Percentiles rank a stretch among this genome's conserved stretches.
Conservation (phyloP, 371 early-diverging fungal species). For the Mycotypha africana region DNA sequence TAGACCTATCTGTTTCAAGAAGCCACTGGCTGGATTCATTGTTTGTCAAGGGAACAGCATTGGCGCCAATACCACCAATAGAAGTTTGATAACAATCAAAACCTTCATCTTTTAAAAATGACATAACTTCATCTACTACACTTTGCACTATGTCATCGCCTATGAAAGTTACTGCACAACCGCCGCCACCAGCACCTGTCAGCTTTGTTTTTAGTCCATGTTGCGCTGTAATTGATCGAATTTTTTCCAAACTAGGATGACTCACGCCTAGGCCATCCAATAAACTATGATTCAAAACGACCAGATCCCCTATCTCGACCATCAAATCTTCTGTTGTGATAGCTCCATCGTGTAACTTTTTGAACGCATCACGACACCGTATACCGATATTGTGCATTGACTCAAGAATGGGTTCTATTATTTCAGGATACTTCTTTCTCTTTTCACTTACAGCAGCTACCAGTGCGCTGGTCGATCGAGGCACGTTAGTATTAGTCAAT, state of each 20-base stretch:
- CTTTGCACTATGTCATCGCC: slow-evolving; percentile 47
- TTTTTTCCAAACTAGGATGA: slow-evolving; percentile 76
- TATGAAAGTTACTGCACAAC: slow-evolving; percentile 84
- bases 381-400: slow-evolving; percentile 66
- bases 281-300: slow-evolving; percentile 80
- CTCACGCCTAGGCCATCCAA: slow-evolving; percentile 75
- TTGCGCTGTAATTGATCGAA: slow-evolving; percentile 60
- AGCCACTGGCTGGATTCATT: slow-evolving; percentile 27
- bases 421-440: slow-evolving; percentile 56
- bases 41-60: slow-evolving; percentile 19
- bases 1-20: slow-evolving; percentile 16
- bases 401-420: slow-evolving; percentile 72
- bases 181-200: slow-evolving; percentile 98
- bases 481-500: slow-evolving; percentile 82
- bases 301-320: slow-evolving; percentile 51
- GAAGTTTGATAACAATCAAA: slow-evolving; percentile 69
- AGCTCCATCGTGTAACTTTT: slow-evolving; percentile 6
- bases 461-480: slow-evolving; percentile 80
- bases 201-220: slow-evolving; percentile 76
- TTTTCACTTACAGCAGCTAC: slow-evolving; percentile 76
- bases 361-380: slow-evolving; percentile 44
- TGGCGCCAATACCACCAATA: slow-evolving; percentile 74
- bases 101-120: slow-evolving; percentile 47
- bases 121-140: slow-evolving; percentile 33
- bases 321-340: slow-evolving; percentile 10